phyloP scores from a whole-genome alignment of 208 protist genomes.

The Jaenimonas drosophilae region DNA sequence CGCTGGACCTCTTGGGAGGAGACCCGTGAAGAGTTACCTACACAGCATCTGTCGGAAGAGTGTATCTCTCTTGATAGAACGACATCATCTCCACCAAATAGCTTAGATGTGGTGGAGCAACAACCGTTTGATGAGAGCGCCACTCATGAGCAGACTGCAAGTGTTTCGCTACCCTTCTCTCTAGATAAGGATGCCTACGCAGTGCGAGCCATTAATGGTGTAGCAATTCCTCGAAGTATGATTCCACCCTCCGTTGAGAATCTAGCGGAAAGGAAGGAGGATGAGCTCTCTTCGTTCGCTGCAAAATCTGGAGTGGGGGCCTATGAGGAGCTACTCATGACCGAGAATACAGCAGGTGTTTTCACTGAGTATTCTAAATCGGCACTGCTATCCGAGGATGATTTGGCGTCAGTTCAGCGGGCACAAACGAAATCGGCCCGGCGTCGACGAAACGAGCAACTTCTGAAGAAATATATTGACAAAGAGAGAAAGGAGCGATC shows the following conservation, averaged over 20 bases:
- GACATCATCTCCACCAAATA: no score
- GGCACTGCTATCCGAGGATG: conserved; percentile 27
- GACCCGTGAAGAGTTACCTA: no score
- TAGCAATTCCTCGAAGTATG: conserved; percentile 67
- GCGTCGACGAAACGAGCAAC: conserved; percentile 19
- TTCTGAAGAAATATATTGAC: conserved; percentile 72
- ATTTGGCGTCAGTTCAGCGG: conserved; percentile 9
- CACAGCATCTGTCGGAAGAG: no score
- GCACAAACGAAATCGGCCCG: conserved; percentile 24
- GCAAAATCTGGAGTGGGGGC: conserved; percentile 41
- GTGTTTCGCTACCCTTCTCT: conserved; percentile 14
- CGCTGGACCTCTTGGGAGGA: no score
- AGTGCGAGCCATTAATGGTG: conserved; percentile 67
- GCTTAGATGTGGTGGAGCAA: no score
- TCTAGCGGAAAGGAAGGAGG: conserved; percentile 43
- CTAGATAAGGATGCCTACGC: conserved; percentile 29
- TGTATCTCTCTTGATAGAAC: no score
- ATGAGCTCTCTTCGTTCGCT: conserved; percentile 61
- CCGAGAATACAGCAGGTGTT: conserved; percentile 13
- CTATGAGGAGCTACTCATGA: conserved; percentile 55
- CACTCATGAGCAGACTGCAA: no score
- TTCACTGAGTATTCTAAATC: conserved; percentile 29
- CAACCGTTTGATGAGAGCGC: no score
- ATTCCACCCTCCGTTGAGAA: conserved; percentile 44
- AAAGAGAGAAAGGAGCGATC: conserved; percentile 57